These are phyloP conservation scores for Glaciozyma antarctica DNA, from an alignment of 768 basidiomycete genomes.

Conservation along the genomic window DNA sequence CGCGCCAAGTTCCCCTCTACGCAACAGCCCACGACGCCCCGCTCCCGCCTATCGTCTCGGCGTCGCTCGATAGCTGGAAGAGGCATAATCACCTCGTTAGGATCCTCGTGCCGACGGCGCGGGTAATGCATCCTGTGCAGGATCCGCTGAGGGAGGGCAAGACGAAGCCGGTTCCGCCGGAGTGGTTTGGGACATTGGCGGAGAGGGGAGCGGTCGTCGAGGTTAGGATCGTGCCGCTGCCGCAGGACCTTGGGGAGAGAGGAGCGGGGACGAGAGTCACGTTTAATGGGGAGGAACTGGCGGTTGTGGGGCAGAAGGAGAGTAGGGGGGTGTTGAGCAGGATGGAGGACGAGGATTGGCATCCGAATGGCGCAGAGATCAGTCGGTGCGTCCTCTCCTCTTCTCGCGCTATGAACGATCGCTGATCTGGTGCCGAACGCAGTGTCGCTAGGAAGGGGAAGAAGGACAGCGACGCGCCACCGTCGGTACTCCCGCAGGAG, in stretches of 20 bases:
- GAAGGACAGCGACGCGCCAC: constrained; percentile 1
- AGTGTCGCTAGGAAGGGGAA: constrained; percentile 18
- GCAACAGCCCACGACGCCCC: constrained; percentile 66
- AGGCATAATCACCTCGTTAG: constrained; percentile 59
- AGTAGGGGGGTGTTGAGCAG: constrained; percentile 42
- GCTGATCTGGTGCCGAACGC: not conserved
- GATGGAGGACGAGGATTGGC: constrained; percentile 66
- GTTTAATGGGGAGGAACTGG: constrained; percentile 43
- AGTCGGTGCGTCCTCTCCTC: constrained; percentile 20
- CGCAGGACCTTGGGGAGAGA: constrained; percentile 24
- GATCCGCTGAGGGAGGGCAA: constrained; percentile 72
- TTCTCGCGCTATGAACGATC: not conserved
- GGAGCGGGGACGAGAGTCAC: constrained; percentile 23
- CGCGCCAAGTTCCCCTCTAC: constrained; percentile 35
- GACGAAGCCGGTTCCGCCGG: constrained; percentile 42
- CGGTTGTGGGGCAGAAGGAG: constrained; percentile 64
- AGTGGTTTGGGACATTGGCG: constrained; percentile 57
- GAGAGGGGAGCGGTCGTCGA: constrained; percentile 51
- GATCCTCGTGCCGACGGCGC: constrained; percentile 70
- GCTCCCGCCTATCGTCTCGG: constrained; percentile 52
- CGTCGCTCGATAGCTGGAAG: constrained; percentile 47
- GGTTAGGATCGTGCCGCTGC: constrained; percentile 48
- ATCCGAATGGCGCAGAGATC: constrained; percentile 45
- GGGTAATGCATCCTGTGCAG: constrained; percentile 62
- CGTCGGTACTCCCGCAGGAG: constrained; percentile 21